Base-by-base conservation (phyloP, 495 filamentous ascomycete species). In the Elasticomyces elasticus region DNA sequence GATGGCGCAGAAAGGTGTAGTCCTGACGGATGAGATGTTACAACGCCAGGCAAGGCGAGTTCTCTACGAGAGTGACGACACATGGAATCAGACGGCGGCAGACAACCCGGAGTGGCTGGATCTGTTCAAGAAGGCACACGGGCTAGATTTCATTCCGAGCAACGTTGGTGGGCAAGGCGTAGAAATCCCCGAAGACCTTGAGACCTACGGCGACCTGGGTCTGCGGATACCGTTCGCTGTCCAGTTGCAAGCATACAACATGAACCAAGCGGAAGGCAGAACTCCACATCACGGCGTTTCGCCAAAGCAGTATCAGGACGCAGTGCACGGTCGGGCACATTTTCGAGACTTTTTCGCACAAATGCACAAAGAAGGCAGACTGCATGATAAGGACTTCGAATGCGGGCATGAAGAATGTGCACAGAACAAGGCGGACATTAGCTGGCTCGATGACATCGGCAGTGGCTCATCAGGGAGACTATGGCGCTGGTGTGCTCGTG, bases 51-150 rank as follows among this genome's bases (percentile, higher is more conserved):
- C 69, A 1, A 64, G 69, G 20, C 51, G 45, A 38, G 63, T 72
- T 22, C 52, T 68, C n/a, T 72, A 68, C 52, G 68, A 66, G 22
- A 53, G 52, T 24, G 66, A 70, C 31, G 69, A 72, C 47, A 24
- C 58, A 2, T 70, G 68, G 69, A 69, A 72, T 52, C 68, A 70
- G 57, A 72, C 69, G 1, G 65, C 69, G 1, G 69, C 69, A 1
- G 69, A 72, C 51, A 72, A 70, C 50, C 62, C 65, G 13, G 69
- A 72, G 41, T 72, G 69, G 69, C 62, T 72, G 10, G 55, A 52
- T 15, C 50, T 72, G 26, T 72, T 72, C 60, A 72, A 72, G 52
- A 64, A 72, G 49, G 59, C 59, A 15, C 59, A 62, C 43, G 59
- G 59, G 0, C 50, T 62, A 2, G 49, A 58, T 31, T 58, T 44